These are phyloP conservation scores for Annulohypoxylon bovei DNA, from an alignment of 495 filamentous ascomycete species.

Conservation along the genomic window DNA sequence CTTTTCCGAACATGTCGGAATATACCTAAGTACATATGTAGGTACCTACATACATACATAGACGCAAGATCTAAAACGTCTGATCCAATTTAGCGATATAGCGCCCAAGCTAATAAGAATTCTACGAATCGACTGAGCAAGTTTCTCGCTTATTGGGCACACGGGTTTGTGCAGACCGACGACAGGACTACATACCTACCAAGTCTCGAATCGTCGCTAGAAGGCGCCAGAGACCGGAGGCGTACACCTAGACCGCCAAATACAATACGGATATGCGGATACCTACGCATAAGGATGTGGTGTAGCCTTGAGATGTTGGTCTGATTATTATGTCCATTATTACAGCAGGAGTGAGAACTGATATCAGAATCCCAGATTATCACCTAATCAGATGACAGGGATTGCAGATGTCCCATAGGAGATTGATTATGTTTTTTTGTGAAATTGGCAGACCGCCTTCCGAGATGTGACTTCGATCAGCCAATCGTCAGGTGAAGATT, in stretches of 20 bases:
- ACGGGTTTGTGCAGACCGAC: not conserved
- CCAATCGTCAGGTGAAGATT: constrained; percentile 38
- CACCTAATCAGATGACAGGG: constrained; percentile 33
- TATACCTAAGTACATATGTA: not conserved
- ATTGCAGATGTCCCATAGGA: not conserved
- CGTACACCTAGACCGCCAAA: constrained; percentile 27
- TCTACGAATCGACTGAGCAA: not conserved
- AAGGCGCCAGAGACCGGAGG: not conserved
- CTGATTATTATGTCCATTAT: too few relatives aligned
- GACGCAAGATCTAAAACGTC: not conserved
- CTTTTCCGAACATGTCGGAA: not conserved
- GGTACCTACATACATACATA: not conserved
- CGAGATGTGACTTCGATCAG: constrained; percentile 26
- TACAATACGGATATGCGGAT: not conserved
- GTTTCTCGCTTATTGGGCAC: not conserved
- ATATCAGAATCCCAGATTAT: constrained; percentile 21
- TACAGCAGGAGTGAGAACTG: not conserved
- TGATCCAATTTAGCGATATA: not conserved
- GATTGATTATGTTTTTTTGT: constrained; percentile 22
- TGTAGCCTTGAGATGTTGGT: constrained; percentile 1
- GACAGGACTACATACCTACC: not conserved
- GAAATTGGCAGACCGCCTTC: constrained; percentile 36
- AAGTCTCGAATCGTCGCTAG: not conserved
- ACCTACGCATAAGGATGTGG: not conserved
- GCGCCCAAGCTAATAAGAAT: not conserved